Conservation (phyloP, 2,329 filamentous ascomycete genomes). For the Plectosphaerella sp. region DNA sequence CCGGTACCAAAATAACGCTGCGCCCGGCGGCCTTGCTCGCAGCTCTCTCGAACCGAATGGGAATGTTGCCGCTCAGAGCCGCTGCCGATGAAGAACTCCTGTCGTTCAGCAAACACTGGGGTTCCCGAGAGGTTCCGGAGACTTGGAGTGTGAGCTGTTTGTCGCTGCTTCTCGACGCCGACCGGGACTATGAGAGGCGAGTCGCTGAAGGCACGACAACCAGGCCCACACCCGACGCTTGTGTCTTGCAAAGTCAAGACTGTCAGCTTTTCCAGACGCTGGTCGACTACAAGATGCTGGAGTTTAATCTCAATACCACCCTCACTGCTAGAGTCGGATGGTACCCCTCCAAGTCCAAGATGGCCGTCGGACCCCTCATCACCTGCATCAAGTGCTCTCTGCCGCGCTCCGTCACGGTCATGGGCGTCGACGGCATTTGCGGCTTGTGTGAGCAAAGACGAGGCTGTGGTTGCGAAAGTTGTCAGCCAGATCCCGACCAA, state of each 20-base stretch:
- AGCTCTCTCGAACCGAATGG: constrained; percentile 42
- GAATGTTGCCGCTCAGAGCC: constrained; percentile 33
- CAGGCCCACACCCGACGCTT: constrained; percentile 6
- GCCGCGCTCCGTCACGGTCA: constrained; percentile 45
- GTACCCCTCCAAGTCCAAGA: constrained; percentile 37
- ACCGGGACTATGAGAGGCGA: constrained; percentile 27
- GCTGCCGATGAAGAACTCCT: constrained; percentile 36
- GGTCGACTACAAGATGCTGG: constrained; percentile 40
- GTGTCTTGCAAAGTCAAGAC: constrained; percentile 30
- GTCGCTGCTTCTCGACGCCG: constrained; percentile 40
- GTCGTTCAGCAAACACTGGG: constrained; percentile 38
- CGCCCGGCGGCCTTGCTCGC: constrained; percentile 42
- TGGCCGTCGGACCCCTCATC: constrained; percentile 35
- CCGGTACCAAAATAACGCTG: constrained; percentile 39
- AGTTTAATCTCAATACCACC: constrained; percentile 38
- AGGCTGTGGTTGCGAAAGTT: constrained; percentile 15
- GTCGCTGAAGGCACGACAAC: constrained; percentile 15
- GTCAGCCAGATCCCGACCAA: constrained; percentile 16
- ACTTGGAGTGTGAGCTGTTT: constrained; percentile 44
- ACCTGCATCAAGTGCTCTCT: constrained; percentile 35
- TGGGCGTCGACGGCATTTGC: constrained; percentile 32
- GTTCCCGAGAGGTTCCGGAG: constrained; percentile 40
- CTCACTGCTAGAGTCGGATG: constrained; percentile 38
- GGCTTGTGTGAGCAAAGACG: constrained; percentile 30
- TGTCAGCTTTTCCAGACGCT: constrained; percentile 36